Base-by-base conservation (phyloP, 139 green algal genomes). In the Picochlorum sp. region DNA sequence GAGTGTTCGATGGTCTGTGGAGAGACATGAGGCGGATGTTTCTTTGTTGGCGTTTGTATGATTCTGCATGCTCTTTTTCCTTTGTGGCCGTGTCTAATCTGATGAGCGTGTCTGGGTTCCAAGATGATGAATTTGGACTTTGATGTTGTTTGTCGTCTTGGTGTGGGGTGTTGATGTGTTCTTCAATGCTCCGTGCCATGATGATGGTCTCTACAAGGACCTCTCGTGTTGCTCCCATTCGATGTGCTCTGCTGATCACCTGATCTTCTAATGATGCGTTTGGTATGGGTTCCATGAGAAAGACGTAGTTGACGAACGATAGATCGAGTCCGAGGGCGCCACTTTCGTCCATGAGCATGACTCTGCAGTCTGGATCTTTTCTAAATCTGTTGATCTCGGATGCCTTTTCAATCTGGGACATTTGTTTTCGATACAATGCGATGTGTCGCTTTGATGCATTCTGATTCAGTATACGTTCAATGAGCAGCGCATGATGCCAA, bases 231-330 rank as follows among this genome's bases (percentile, higher is more conserved):
- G 83, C 84, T 21, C 91, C 91, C 90, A 97, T 96, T 61, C 91
- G 83, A 73, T 95, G 80, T 4, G 91, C 89, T 14, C 91, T 77
- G 14, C 73, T 81, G 0, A 95, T 66, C 2, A 98, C 78, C 84
- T 92, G 85, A 46, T 89, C 62, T 72, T 93, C 78, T 66, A 92
- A 64, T 7, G 74, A 61, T 3, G 32, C 24, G 68, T 98, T 87
- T n/a, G 70, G 75, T 24, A 98, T 72, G 1, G 92, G 92, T 77
- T 98, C 92, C 91, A 97, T 92, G 18, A 98, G 71, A 62, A 95
- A 92, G 10, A 98, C 87, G 49, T 83, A 68, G 16, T 54, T 60
- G 13, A 87, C 90, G 71, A 96, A 97, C 15, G 71, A 84, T 49
- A 98, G 80, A 72, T 97, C 93, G 38, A 98, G 79, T 1, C 93